Base-by-base conservation (phyloP, 169 alveolate genomes). In the Prorocentrum cordatum region DNA sequence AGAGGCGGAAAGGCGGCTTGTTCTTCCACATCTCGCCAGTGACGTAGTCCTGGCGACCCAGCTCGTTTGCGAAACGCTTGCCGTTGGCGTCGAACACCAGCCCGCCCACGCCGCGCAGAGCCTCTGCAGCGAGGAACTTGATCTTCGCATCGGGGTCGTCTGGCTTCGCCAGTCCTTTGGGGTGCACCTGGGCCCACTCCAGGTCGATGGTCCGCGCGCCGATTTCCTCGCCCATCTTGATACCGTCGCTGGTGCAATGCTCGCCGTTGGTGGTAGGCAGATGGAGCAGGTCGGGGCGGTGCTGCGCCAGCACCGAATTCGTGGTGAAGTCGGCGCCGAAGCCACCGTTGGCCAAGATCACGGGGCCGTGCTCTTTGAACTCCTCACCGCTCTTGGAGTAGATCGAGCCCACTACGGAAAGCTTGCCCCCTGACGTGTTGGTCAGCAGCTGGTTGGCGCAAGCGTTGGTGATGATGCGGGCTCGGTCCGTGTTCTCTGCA, bases 171-270 rank as follows among this genome's bases (percentile, higher is more conserved):
- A 91, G 85, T 16, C 93, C 82, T n/a, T 93, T 91, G 12, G 94
- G 94, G 84, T 91, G 91, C 7, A 93, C 88, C 93, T 93, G 92
- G 2, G 83, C 94, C 86, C 93, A 89, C 82, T 86, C 92, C 58
- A 83, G 91, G 83, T 93, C 94, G 33, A 84, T 70, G 92, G 92
- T 79, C 47, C 38, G 45, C 39, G 93, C 94, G 6, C 94, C 94
- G 59, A 85, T 91, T 31, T 91, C 93, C 73, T 92, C 92, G 33
- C 93, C 94, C 72, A 93, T 73, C 85, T 73, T 73, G 54, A 73
- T 73, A 12, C 62, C 85, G 26, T 73, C 85, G 54, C 86, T 39
- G 14, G 39, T 38, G 1, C 93, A 83, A 59, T 91, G 75, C 42
- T 39, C 39, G 18, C 91, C 90, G 36, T 67, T 71, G 42, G 90